Evolutionary conservation across 768 basidiomycete genomes (phyloP), one percentile per base, ranked within the genome.

Genomic region (Crepidotus variabilis): DNA sequence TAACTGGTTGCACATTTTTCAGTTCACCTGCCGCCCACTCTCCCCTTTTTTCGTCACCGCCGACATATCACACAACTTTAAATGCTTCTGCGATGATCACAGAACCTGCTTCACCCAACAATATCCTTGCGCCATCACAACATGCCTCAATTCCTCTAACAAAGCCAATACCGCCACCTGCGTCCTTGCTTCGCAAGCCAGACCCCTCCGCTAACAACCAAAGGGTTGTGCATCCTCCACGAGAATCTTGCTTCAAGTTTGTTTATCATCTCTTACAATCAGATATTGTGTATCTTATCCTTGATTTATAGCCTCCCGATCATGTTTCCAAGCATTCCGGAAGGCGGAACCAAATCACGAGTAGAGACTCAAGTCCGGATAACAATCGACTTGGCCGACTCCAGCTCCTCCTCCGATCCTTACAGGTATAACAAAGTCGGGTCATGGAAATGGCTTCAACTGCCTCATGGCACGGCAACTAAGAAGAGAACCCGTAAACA

Each of bases 331-430:
- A 92, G 85, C 64, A 85, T 96, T 53, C 92, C 94, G 5, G 82
- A 84, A 62, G 74, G 77, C 46, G 94, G 93, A 22, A 87, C 93
- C 13, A 95, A 96, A 71, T 93, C 90, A 48, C 84, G 94, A 33
- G 94, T 96, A n/a, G 94, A 96, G 70, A 96, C 94, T 2, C 94
- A 96, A 76, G 86, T 96, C 50, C 86, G 93, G 66, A 83, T 95
- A 39, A 83, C 87, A 2, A 77, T 96, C 36, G 89, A 93, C 65
- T 76, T 92, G 50, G 88, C 88, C 4, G 83, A 88, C 63, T 77
- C 85, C 21, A 85, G 79, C 63, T 82, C 86, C 4, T 78, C 82
- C 1, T 76, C 78, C 7, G 83, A 89, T 60, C 81, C 82, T 6
- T 69, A 71, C 65, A 84, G 82, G 60, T 92, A 92, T 62, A 86